phyloP scores from a whole-genome alignment of 139 green algal genomes.

The Chara braunii region DNA sequence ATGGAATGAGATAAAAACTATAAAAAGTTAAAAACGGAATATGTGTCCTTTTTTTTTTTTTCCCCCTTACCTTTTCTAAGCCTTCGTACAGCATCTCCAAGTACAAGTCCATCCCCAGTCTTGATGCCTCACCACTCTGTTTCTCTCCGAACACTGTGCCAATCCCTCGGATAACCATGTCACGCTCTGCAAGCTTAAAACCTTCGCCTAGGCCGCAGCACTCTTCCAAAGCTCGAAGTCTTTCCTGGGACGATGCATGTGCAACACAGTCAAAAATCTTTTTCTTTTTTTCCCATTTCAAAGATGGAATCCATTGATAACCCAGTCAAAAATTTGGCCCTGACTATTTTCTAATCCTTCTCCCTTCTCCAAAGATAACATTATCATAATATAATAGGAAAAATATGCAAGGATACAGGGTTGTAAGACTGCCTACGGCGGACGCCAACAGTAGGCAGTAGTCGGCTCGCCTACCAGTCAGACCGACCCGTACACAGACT shows the following conservation, averaged over 20 bases:
- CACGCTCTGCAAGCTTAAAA: slow-evolving; percentile 41
- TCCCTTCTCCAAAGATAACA: no score
- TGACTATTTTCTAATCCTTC: no score
- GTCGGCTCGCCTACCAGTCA: no score
- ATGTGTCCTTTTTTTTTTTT: background rate
- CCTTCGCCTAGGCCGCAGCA: slow-evolving; percentile 43
- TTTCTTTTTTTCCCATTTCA: background rate
- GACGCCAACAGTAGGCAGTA: no score
- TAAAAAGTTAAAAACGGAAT: slow-evolving; percentile 8
- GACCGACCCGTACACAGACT: no score
- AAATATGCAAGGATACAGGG: no score
- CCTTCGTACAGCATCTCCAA: slow-evolving; percentile 43
- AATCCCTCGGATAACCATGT: slow-evolving; percentile 43
- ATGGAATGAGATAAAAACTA: background rate
- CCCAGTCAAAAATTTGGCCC: background rate
- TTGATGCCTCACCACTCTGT: slow-evolving; percentile 36
- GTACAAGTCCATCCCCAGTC: slow-evolving; percentile 42
- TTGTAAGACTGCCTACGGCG: no score
- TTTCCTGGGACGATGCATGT: slow-evolving; percentile 5
- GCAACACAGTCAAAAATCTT: background rate
- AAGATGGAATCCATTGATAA: background rate
- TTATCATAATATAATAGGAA: no score
- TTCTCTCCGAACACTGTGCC: slow-evolving; percentile 48
- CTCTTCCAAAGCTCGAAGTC: slow-evolving; percentile 39
- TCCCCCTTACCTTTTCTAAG: slow-evolving; percentile 7